A percentile compares a stretch with the other conserved stretches of the same genome.
These are phyloP conservation scores for Naganishia liquefaciens DNA, from an alignment of 1,284 basidiomycete genomes.

Conservation along the genomic window DNA sequence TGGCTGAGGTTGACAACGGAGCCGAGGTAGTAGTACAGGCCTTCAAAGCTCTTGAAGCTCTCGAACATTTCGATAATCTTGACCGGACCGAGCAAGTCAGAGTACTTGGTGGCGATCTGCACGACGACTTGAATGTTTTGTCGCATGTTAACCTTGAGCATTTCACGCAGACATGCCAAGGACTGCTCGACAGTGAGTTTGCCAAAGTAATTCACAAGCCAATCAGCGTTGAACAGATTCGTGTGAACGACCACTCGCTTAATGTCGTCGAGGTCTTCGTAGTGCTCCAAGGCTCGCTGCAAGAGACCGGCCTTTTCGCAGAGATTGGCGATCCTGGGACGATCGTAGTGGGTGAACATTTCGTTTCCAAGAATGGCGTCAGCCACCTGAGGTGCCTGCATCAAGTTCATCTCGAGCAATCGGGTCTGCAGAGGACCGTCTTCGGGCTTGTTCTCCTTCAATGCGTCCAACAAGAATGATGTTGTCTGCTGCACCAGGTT, in stretches of 20 bases:
- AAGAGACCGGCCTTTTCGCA: conserved; percentile 97
- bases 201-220: conserved; percentile 98
- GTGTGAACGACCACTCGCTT: conserved; percentile 97
- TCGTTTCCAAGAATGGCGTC: conserved; percentile 99
- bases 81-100: conserved; percentile 93
- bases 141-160: conserved; percentile 95
- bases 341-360: conserved; percentile 98
- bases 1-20: conserved; percentile 96
- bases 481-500: conserved; percentile 99
- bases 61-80: conserved; percentile 99
- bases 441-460: conserved; percentile 98
- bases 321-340: conserved; percentile 93
- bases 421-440: conserved; percentile 95
- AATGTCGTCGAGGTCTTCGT: conserved; percentile 95
- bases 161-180: conserved; percentile 93
- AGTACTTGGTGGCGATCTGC: conserved; percentile 99
- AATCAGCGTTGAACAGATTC: conserved; percentile 81
- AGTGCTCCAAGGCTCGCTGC: conserved; percentile 91
- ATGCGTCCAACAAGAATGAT: conserved; percentile 95
- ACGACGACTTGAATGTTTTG: conserved; percentile 97
- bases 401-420: conserved; percentile 95
- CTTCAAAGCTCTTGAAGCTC: conserved; percentile 96
- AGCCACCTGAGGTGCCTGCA: conserved; percentile 97
- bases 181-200: conserved; percentile 98
- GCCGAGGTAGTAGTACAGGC: conserved; percentile 96